phyloP scores from a whole-genome alignment of 2,329 filamentous ascomycete species.

The Phaeosphaeriaceae sp. region DNA sequence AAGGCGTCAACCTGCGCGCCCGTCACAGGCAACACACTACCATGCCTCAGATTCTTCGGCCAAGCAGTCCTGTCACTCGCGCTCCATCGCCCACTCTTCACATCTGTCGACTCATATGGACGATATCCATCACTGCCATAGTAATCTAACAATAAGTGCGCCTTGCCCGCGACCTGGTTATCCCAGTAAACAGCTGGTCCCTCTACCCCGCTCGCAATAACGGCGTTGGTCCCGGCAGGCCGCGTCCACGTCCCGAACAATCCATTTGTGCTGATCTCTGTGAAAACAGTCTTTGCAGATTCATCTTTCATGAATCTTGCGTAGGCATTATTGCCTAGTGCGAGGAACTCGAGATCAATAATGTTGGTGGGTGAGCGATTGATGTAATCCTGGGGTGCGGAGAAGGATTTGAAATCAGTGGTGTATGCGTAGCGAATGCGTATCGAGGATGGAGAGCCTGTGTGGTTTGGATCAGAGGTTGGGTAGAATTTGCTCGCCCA shows the following conservation, averaged over 20 bases:
- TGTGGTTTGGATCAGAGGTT: conserved; percentile 58
- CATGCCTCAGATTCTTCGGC: conserved; percentile 61
- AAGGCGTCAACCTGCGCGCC: conserved; percentile 54
- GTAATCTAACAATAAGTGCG: conserved; percentile 57
- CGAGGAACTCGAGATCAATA: conserved; percentile 66
- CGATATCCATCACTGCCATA: conserved; percentile 58
- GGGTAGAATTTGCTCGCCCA: conserved; percentile 60
- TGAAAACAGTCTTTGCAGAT: conserved; percentile 60
- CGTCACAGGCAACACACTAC: conserved; percentile 60
- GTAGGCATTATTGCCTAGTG: conserved; percentile 54
- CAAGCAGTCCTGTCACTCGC: conserved; percentile 54
- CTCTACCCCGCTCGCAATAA: conserved; percentile 48
- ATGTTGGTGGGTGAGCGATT: conserved; percentile 57
- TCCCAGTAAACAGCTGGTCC: conserved; percentile 46
- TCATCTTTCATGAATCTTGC: conserved; percentile 66
- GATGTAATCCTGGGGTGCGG: conserved; percentile 60
- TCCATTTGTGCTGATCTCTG: conserved; percentile 58
- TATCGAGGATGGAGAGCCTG: conserved; percentile 53
- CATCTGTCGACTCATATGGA: conserved; percentile 57
- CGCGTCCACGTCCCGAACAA: conserved; percentile 63
- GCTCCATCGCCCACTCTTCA: conserved; percentile 57
- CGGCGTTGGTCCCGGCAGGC: conserved; percentile 53
- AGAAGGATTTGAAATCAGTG: conserved; percentile 63
- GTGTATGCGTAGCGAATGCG: conserved; percentile 65
- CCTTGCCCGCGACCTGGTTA: conserved; percentile 40